Conservation (phyloP, 2,329 filamentous ascomycete genomes). For the Aspergillus fischeri region DNA sequence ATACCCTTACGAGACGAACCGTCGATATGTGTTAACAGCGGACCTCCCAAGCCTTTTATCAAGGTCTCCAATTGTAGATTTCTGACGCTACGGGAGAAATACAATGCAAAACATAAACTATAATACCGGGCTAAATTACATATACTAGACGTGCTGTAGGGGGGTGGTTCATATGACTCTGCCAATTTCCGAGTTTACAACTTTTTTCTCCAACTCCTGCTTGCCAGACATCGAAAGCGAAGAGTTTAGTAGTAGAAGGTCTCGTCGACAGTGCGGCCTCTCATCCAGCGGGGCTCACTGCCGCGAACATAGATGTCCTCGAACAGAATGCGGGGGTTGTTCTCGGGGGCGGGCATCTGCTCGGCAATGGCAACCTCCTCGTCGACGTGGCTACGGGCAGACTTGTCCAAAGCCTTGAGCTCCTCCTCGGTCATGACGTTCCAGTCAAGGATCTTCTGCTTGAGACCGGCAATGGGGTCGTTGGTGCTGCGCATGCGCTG, state of each 20-base stretch:
- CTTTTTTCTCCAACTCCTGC: not conserved
- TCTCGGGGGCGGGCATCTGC: constrained; percentile 75
- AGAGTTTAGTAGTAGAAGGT: constrained; percentile 68
- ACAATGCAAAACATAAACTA: constrained; percentile 25
- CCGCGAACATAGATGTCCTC: constrained; percentile 95
- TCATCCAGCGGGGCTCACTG: constrained; percentile 80
- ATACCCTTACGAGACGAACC: constrained; percentile 15
- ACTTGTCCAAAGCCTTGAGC: constrained; percentile 94
- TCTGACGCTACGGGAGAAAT: constrained; percentile 24
- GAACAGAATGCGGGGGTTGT: constrained; percentile 77
- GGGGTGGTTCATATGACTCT: constrained; percentile 12
- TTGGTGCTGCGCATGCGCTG: constrained; percentile 99
- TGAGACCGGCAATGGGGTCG: constrained; percentile 95
- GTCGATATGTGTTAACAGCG: not conserved
- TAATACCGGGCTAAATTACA: constrained; percentile 38
- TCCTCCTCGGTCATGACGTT: constrained; percentile 85
- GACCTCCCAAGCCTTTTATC: not conserved
- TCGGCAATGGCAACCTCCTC: constrained; percentile 87
- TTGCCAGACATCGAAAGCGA: constrained; percentile 1
- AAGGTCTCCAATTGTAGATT: constrained; percentile 17
- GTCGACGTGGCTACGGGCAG: constrained; percentile 79
- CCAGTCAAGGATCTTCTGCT: constrained; percentile 98
- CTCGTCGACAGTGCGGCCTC: constrained; percentile 86
- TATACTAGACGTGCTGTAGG: constrained; percentile 28
- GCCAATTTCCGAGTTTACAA: constrained; percentile 11